Percentiles rank a stretch among this genome's conserved stretches.
Evolutionary conservation across 1,284 basidiomycete genomes (phyloP).

Genomic region (Malassezia brasiliensis): DNA sequence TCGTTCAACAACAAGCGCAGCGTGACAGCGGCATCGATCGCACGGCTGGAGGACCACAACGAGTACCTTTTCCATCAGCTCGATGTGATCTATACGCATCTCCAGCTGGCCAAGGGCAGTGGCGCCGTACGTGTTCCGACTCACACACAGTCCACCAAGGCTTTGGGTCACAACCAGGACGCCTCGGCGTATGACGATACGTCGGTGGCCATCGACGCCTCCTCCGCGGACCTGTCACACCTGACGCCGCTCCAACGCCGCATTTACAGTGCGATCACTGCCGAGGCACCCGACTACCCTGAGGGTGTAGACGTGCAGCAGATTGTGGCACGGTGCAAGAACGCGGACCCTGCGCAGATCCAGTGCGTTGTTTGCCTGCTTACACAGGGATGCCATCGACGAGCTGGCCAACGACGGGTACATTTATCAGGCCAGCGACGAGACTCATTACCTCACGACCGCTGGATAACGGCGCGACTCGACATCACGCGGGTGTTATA

Average conservation of each 20-base stretch:
- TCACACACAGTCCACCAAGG: conserved; percentile 17
- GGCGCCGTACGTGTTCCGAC: conserved; percentile 4
- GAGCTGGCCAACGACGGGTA: conserved; percentile 36
- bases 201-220: conserved; percentile 18
- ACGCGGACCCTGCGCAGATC: conserved; percentile 20
- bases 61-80: conserved; percentile 73
- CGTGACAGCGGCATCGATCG: conserved; percentile 53
- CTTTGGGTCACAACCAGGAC: neutral
- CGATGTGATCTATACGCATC: conserved; percentile 53
- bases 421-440: conserved; percentile 36
- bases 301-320: conserved; percentile 31
- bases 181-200: conserved; percentile 21
- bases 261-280: conserved; percentile 26
- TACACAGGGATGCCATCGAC: conserved; percentile 27
- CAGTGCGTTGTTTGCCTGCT: conserved; percentile 7
- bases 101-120: conserved; percentile 25
- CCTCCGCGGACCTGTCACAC: conserved; percentile 22
- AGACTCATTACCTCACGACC: conserved; percentile 36
- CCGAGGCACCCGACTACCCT: conserved; percentile 26
- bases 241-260: conserved; percentile 22
- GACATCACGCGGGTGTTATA: neutral
- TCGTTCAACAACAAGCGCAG: conserved; percentile 69
- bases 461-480: conserved; percentile 15
- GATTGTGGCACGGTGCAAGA: conserved; percentile 24
- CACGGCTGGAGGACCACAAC: conserved; percentile 59